Percentiles rank a stretch among this genome's conserved stretches.
Evolutionary conservation across 202 grass and related monocot species (phyloP).

Genomic region (Setaria italica): DNA sequence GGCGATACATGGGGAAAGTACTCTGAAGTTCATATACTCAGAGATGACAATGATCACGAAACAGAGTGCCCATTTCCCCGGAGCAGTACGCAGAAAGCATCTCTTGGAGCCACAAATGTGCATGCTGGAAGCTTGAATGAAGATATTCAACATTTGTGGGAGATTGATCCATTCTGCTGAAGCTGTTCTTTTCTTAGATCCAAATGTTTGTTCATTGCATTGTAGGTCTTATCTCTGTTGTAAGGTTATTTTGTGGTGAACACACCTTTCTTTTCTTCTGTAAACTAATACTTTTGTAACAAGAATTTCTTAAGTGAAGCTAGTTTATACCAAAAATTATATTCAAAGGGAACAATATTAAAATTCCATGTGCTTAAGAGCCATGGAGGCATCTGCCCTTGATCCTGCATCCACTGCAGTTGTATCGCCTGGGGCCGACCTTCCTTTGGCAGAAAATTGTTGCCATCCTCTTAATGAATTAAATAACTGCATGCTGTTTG

Average conservation of each 20-base stretch:
- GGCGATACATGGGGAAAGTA: neutral
- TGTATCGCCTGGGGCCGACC: neutral
- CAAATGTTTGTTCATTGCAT: constrained; percentile 34
- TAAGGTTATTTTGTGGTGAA: constrained; percentile 33
- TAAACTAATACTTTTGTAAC: constrained; percentile 13
- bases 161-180: constrained; percentile 9
- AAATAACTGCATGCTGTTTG: neutral
- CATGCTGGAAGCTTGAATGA: constrained; percentile 26
- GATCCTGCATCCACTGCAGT: neutral
- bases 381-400: neutral
- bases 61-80: constrained; percentile 14
- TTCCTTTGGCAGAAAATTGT: neutral
- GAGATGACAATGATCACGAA: constrained; percentile 7
- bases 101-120: constrained; percentile 27
- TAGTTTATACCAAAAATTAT: constrained; percentile 14
- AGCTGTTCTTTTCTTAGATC: constrained; percentile 28
- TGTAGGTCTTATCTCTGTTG: constrained; percentile 35
- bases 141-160: neutral
- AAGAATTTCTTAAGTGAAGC: constrained; percentile 17
- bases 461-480: neutral
- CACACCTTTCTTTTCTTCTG: neutral
- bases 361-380: neutral
- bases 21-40: constrained; percentile 4
- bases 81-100: neutral
- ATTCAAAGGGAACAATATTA: neutral